These are phyloP conservation scores for Stromatinia cepivora DNA, from an alignment of 2,329 filamentous ascomycete genomes.

Conservation along the genomic window DNA sequence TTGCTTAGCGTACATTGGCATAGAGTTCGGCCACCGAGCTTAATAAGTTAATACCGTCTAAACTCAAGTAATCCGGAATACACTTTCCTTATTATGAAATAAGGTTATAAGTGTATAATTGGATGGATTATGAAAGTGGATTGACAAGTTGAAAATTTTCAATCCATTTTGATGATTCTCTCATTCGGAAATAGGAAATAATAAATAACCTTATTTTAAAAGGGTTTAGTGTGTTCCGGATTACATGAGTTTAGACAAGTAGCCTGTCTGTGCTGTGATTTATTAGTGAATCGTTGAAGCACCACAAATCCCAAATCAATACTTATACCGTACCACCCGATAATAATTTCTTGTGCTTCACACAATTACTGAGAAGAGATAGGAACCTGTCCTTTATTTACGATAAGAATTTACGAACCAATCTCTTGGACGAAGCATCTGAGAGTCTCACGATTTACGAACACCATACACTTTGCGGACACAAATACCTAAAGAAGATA, in stretches of 20 bases:
- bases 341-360: background rate
- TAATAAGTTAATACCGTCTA: conserved; percentile 10
- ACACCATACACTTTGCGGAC: background rate
- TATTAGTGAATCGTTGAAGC: conserved; percentile 9
- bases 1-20: background rate
- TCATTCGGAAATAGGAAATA: too few species aligned
- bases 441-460: background rate
- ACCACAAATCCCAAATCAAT: background rate
- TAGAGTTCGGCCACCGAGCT: conserved; percentile 4
- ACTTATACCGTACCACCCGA: background rate
- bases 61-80: too few species aligned
- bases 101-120: too few species aligned
- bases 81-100: too few species aligned
- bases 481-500: background rate
- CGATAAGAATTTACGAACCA: background rate
- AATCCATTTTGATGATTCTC: too few species aligned
- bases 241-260: too few species aligned
- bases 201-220: too few species aligned
- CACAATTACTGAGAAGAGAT: background rate
- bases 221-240: too few species aligned
- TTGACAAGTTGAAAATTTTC: too few species aligned
- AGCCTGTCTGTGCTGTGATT: background rate
- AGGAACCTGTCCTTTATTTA: background rate
- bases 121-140: too few species aligned
- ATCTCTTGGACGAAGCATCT: background rate